A percentile compares a stretch with the other conserved stretches of the same genome.
These are phyloP conservation scores for Bauhinia variegata DNA, from an alignment of 306 rosid genomes.

Conservation along the genomic window DNA sequence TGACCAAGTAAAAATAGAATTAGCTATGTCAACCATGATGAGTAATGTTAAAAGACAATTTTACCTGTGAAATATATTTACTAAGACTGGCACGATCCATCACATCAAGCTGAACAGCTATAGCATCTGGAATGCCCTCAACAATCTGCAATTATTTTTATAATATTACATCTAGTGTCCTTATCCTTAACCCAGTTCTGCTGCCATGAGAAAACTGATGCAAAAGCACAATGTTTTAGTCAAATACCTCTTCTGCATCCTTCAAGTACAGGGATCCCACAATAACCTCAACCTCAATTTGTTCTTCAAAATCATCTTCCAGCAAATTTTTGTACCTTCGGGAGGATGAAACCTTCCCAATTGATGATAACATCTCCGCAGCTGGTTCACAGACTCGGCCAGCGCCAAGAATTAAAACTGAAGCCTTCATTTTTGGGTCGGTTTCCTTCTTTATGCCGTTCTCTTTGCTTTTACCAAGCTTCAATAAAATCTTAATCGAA, in stretches of 20 bases:
- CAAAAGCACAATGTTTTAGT: conserved; percentile 34
- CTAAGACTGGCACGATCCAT: conserved; percentile 56
- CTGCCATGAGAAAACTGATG: conserved; percentile 34
- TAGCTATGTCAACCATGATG: conserved; percentile 7
- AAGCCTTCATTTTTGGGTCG: conserved; percentile 53
- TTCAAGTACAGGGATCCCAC: conserved; percentile 86
- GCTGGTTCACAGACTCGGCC: conserved; percentile 97
- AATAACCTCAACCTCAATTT: conserved; percentile 72
- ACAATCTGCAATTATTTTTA: conserved; percentile 59
- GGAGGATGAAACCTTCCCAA: conserved; percentile 54
- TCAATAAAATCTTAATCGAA: conserved; percentile 58
- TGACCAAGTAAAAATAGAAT: not conserved
- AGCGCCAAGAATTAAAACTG: conserved; percentile 89
- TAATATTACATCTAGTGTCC: conserved; percentile 39
- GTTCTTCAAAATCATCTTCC: conserved; percentile 62
- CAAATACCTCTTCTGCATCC: conserved; percentile 86
- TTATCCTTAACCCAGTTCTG: conserved; percentile 16
- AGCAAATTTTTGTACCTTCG: conserved; percentile 51
- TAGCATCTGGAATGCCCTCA: conserved; percentile 78
- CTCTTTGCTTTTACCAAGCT: conserved; percentile 67
- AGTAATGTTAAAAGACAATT: conserved; percentile 1
- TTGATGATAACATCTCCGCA: conserved; percentile 72
- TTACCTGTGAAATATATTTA: conserved; percentile 74
- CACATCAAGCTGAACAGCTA: conserved; percentile 79
- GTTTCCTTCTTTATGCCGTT: conserved; percentile 47